Conservation (phyloP, 169 alveolate genomes). For the Amoebophrya sp. region DNA sequence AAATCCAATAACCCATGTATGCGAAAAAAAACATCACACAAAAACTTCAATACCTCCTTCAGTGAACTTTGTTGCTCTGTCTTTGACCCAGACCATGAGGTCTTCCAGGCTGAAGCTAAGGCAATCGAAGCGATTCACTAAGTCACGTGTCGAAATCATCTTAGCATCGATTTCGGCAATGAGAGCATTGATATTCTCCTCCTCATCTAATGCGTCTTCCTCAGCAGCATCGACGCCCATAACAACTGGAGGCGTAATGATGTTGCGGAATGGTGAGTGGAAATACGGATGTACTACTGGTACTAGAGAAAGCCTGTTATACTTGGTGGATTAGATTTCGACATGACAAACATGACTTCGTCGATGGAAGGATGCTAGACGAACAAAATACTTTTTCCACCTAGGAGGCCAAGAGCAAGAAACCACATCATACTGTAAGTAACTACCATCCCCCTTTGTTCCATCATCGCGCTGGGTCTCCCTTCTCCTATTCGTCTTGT, state of each 20-base stretch:
- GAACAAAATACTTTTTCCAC: neutral
- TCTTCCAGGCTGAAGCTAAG: neutral
- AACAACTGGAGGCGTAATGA: neutral
- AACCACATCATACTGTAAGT: neutral
- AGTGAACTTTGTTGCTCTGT: neutral
- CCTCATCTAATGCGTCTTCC: neutral
- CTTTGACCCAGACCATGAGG: neutral
- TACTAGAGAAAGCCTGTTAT: no score
- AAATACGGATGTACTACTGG: neutral
- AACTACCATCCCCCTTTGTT: neutral
- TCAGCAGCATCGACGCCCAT: neutral
- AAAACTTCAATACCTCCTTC: constrained; percentile 12
- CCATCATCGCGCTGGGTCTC: neutral
- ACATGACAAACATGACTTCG: neutral
- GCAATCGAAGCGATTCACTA: neutral
- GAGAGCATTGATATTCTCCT: neutral
- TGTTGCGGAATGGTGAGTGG: neutral
- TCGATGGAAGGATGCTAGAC: neutral
- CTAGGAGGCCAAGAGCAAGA: neutral
- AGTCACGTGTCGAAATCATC: neutral
- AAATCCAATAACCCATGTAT: no score
- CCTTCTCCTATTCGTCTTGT: neutral
- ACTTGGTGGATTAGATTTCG: neutral
- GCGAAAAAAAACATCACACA: no score
- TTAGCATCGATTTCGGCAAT: neutral